Base-by-base conservation (phyloP, 2,329 filamentous ascomycete genomes). In the Penicillium sp. region DNA sequence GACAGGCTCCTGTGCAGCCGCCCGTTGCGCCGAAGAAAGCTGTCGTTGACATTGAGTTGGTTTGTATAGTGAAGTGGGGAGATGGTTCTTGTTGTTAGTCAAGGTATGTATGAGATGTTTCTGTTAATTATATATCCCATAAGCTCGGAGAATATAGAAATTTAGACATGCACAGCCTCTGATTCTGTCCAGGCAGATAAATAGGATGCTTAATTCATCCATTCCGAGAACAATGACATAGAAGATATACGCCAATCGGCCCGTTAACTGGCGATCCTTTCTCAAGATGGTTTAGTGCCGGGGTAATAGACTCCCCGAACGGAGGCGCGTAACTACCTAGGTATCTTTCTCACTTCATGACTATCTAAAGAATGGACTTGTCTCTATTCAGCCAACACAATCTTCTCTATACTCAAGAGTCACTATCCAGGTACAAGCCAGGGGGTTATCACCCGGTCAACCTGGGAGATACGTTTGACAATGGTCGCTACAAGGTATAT, bases 1-100 rank as follows among this genome's bases (percentile, higher is more conserved):
- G 66, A 33, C 65, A 64, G 28, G 62, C 54, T 39, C 66, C 61
- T 25, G 64, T 59, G 44, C 66, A 69, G 37, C 71, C 73, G 39
- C 73, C 73, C 5, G 73, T 75, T 26, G 72, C 69, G 35, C 73
- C 73, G 49, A 76, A 68, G 59, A 75, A 74, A 30, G 71, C 70
- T 42, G 73, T 54, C 20, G 64, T 68, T 32, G 48, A 51, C 40
- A 40, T 50, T 39, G 16, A 15, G 5, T 42, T 25, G 12, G 8
- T n/a, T 7, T 12, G 26, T 36, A 12, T 13, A 16, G 18, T 22
- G 9, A 22, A 9, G 18, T 22, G 5, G 5, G 18, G 18, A 5
- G 18, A n/a, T 39, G 12, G 13, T n/a, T n/a, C n/a, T n/a, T n/a
- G n/a, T n/a, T n/a, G n/a, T n/a, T n/a, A n/a, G n/a, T n/a, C n/a